These are phyloP conservation scores for Brachypodium distachyon DNA, from an alignment of 202 grass and related monocot species.

Conservation along the genomic window DNA sequence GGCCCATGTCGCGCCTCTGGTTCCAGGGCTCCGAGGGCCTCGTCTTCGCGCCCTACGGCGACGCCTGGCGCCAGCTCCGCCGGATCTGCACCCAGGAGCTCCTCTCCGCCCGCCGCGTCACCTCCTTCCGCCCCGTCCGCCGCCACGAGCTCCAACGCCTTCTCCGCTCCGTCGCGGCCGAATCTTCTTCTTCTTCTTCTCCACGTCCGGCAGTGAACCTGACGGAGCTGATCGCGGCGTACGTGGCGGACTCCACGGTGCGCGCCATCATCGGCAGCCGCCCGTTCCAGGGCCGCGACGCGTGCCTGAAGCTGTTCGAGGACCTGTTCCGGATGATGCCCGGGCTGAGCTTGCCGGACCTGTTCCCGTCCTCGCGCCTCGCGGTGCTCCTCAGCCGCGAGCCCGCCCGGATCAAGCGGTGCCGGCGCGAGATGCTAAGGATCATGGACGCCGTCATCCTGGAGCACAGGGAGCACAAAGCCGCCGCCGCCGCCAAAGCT, in stretches of 20 bases:
- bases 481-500: background rate
- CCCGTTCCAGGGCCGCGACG: conserved; percentile 14
- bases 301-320: conserved; percentile 24
- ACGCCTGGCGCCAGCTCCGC: conserved; percentile 29
- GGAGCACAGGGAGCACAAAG: conserved; percentile 24
- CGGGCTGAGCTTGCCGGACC: conserved; percentile 24
- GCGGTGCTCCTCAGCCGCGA: conserved; percentile 16
- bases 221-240: background rate
- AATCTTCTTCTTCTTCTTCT: too few species aligned
- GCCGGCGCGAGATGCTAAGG: background rate
- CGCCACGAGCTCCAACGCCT: conserved; percentile 33
- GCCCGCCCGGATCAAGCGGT: background rate
- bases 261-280: conserved; percentile 41
- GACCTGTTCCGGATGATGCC: background rate
- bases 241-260: conserved; percentile 31
- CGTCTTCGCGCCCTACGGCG: conserved; percentile 39
- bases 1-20: background rate
- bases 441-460: conserved; percentile 43
- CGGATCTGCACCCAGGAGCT: conserved; percentile 30
- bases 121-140: conserved; percentile 8
- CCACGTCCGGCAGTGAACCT: too few species aligned
- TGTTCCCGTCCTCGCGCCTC: conserved; percentile 38
- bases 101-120: conserved; percentile 25
- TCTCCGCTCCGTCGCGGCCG: background rate
- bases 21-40: conserved; percentile 27